Evolutionary conservation across 208 protist species (phyloP).

Genomic region (Acanthamoeba castellanii): DNA sequence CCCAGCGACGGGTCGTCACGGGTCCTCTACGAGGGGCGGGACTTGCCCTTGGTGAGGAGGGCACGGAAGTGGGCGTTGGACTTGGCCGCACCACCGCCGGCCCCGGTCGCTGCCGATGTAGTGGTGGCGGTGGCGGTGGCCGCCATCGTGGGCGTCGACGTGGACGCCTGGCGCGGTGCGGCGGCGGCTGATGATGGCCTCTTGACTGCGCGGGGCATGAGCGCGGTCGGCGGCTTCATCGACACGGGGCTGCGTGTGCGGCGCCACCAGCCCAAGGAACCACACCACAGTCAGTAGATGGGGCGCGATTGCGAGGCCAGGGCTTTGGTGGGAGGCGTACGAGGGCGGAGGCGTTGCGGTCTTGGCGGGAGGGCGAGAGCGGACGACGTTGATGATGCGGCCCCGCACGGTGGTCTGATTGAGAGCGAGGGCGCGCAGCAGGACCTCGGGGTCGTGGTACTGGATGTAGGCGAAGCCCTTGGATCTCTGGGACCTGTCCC

Average conservation of each 20-base stretch:
- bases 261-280: not conserved
- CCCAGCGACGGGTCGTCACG: not conserved
- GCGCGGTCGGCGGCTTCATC: not conserved
- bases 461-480: conserved; percentile 65
- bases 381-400: conserved; percentile 29
- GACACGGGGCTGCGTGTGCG: not conserved
- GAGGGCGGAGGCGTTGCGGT: not conserved
- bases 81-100: not conserved
- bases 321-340: not conserved
- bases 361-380: not conserved
- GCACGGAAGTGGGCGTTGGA: conserved; percentile 50
- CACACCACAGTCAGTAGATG: not conserved
- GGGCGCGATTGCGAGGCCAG: not conserved
- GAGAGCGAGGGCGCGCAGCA: not conserved
- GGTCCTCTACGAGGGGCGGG: not conserved
- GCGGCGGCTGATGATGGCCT: not conserved
- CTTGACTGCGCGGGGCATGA: not conserved
- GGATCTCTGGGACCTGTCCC: not conserved
- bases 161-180: no score
- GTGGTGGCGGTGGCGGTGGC: not conserved
- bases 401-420: not conserved
- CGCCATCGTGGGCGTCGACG: not conserved
- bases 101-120: not conserved
- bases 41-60: not conserved
- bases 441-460: not conserved